phyloP scores from a whole-genome alignment of 148 eudicot species.

The Salicornia ramosissima region DNA sequence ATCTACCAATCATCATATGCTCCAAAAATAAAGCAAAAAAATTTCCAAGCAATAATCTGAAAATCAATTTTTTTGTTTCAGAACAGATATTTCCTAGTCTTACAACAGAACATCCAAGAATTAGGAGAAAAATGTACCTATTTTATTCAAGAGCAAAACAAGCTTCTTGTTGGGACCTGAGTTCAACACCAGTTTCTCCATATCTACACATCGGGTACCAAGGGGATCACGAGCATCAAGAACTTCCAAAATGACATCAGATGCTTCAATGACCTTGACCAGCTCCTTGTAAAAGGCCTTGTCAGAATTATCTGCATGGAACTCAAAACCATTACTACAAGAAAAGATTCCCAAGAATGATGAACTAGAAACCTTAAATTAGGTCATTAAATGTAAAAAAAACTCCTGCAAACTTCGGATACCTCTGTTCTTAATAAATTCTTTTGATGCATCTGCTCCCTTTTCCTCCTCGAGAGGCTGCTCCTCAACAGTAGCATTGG shows the following conservation, averaged over 20 bases:
- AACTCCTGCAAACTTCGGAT: constrained; percentile 8
- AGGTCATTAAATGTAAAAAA: background rate
- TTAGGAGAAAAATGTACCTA: constrained; percentile 42
- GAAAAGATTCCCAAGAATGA: background rate
- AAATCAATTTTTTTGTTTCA: background rate
- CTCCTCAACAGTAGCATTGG: constrained; percentile 33
- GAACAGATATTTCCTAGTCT: background rate
- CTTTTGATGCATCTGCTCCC: constrained; percentile 23
- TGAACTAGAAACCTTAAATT: background rate
- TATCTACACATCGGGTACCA: constrained; percentile 83
- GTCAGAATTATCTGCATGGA: constrained; percentile 64
- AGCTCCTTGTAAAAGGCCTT: constrained; percentile 92
- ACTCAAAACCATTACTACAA: constrained; percentile 6
- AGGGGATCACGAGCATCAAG: constrained; percentile 98
- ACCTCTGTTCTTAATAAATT: constrained; percentile 48
- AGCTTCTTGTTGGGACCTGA: constrained; percentile 78
- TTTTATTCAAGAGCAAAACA: constrained; percentile 86
- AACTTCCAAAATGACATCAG: constrained; percentile 95
- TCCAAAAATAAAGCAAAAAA: background rate
- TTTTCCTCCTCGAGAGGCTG: constrained; percentile 32
- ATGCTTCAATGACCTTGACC: constrained; percentile 85
- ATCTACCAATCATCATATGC: background rate
- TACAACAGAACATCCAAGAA: background rate
- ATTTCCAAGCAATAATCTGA: background rate
- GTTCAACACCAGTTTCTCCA: constrained; percentile 87